Base-by-base conservation (phyloP, 768 basidiomycete genomes). In the Exsudoporus frostii region DNA sequence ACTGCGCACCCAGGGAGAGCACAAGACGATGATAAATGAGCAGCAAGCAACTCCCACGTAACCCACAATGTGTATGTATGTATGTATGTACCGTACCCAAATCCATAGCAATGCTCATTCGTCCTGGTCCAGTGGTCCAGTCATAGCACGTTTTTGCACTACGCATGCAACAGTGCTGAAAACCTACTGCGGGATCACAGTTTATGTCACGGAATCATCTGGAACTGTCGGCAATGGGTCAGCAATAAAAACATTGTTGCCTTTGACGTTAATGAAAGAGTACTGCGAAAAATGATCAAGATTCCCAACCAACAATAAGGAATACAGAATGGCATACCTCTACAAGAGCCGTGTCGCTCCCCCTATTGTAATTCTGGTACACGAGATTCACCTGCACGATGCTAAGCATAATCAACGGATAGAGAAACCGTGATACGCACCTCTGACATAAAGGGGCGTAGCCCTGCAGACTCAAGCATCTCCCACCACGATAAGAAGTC, bases 321-420 rank as follows among this genome's bases (percentile, higher is more conserved):
- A 44, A 53, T n/a, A 2, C 2, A 10, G 14, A 8, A 33, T 8
- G 30, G 40, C 70, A 34, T 56, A 79, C 79, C 74, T 82, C 81
- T 7, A 75, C 77, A 14, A 83, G 73, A 50, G 80, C 78, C 14
- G 78, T 63, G 2, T 69, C 73, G 20, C 66, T 67, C 5, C 73
- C 72, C 51, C 64, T 73, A 60, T 82, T 81, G 64, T 82, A 82
- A 58, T 81, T 83, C 51, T 77, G 76, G 60, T 83, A 83, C 19
- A 83, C 79, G 39, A 83, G 65, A 63, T 82, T 83, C 22, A 81
- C 77, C 78, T 81, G 55, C 45, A 27, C n/a, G 4, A 54, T 1
- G 19, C n/a, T 60, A 15, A 68, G 57, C 34, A 22, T 5, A 1
- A 27, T 37, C 5, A 10, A 15, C 10, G 14, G 22, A 24, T 11